Evolutionary conservation across 345 rosid species (phyloP).

Genomic region (Euclidium syriacum): DNA sequence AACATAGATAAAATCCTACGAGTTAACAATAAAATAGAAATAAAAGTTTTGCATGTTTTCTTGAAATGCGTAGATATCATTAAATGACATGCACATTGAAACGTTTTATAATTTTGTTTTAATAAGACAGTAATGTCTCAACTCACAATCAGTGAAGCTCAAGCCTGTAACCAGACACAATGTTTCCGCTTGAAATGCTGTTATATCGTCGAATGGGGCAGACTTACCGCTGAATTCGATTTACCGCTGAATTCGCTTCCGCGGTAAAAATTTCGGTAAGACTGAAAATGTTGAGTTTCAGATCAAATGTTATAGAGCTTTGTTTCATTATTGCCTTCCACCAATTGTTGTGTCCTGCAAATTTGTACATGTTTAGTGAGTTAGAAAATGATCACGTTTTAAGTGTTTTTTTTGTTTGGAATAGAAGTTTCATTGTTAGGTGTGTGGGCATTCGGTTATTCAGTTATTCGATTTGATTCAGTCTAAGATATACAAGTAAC

Average conservation of each 20-base stretch:
- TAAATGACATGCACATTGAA: too few relatives aligned
- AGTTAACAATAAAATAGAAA: too few relatives aligned
- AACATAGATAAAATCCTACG: too few relatives aligned
- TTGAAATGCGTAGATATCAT: too few relatives aligned
- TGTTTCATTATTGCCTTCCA: background rate
- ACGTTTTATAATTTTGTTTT: too few relatives aligned
- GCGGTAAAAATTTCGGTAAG: background rate
- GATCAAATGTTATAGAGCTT: background rate
- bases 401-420: too few relatives aligned
- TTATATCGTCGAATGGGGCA: background rate
- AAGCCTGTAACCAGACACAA: background rate
- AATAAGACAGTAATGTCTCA: background rate
- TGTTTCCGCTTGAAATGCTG: slow-evolving; percentile 1
- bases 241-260: background rate
- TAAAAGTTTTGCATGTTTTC: too few relatives aligned
- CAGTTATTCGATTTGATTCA: background rate
- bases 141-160: background rate
- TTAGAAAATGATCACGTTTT: background rate
- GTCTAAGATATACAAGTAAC: too few relatives aligned
- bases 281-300: background rate
- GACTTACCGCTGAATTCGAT: background rate
- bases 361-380: background rate
- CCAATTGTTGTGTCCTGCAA: slow-evolving; percentile 18
- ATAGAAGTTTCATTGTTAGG: background rate
- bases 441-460: background rate